Evolutionary conservation across 768 basidiomycete species (phyloP).

Genomic region (Lactifluus subvellereus): DNA sequence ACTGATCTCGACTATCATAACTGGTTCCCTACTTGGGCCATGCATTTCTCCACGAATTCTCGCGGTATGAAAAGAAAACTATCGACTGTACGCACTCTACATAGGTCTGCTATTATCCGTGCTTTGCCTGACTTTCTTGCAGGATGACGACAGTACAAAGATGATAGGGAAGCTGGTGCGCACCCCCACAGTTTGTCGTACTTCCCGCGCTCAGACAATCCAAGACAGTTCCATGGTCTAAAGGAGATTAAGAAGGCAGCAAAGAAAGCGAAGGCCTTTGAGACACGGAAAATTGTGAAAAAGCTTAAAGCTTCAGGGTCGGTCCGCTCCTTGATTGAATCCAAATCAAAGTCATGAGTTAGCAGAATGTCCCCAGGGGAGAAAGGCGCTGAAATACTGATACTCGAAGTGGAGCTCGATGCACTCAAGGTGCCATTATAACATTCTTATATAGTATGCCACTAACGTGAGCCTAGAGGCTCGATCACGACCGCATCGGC

Average conservation of each 20-base stretch:
- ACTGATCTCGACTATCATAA: too few relatives aligned
- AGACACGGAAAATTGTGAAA: slow-evolving; percentile 79
- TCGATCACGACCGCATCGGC: slow-evolving; percentile 55
- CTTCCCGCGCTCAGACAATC: not conserved
- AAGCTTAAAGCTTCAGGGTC: slow-evolving; percentile 67
- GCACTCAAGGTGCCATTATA: slow-evolving; percentile 52
- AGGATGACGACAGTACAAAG: slow-evolving; percentile 10
- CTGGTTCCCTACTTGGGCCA: not conserved
- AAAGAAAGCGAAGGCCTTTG: slow-evolving; percentile 77
- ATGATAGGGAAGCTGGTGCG: slow-evolving; percentile 18
- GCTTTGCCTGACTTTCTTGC: not conserved
- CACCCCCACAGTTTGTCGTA: not conserved
- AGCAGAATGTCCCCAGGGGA: slow-evolving; percentile 34
- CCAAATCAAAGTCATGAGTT: not conserved
- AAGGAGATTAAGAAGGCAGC: slow-evolving; percentile 69
- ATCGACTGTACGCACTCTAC: not conserved
- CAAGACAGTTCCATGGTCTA: slow-evolving; percentile 61
- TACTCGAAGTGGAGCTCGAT: slow-evolving; percentile 55
- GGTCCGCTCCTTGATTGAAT: slow-evolving; percentile 20
- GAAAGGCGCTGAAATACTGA: slow-evolving; percentile 36
- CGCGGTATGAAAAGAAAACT: slow-evolving; percentile 18
- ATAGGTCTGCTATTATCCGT: not conserved
- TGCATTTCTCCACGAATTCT: not conserved
- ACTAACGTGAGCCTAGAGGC: slow-evolving; percentile 37
- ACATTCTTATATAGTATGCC: not conserved